Evolutionary conservation across 164 flowering plant genomes (phyloP), one percentile per base, ranked within the genome.

Genomic region (Chimonanthus salicifolius): DNA sequence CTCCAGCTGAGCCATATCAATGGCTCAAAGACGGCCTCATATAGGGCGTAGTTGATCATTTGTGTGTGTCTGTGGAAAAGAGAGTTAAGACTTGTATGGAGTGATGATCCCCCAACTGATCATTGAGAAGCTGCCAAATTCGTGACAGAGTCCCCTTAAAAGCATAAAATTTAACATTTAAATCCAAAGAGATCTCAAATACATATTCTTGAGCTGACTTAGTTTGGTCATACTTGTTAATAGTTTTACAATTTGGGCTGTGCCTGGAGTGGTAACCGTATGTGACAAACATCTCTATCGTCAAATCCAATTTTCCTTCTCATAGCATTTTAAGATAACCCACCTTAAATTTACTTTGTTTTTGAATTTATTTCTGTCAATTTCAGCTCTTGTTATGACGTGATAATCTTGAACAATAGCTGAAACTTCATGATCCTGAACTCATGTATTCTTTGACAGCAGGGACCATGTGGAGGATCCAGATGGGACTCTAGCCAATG

Each of bases 401-500:
- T 33, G 60, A 48, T n/a, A 69, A 50, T 69, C 4, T 20, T 71
- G 47, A 50, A 8, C 7, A 15, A 62, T 18, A 47, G 46, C 48
- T 44, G 68, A 33, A 18, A 15, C 63, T n/a, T 44, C 49, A 70
- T 21, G 64, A 60, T 48, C 4, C 47, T 54, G 15, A 49, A 68
- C 58, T 49, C 51, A 47, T 64, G 8, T 33, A 48, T 47, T 10
- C 8, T 74, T 49, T 49, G 49, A n/a, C 49, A 82, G 78, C 89
- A 94, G 98, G 74, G 98, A 94, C 67, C 89, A 97, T 45, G 83
- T 96, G 97, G 98, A 96, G 83, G 99, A 96, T 79, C 89, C 93
- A 58, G 99, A 96, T 86, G 98, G 98, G 71, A 94, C 97, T 78
- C 71, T 94, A 58, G 93, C 98, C 71, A 92, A 89, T 84, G 99